A percentile compares a stretch with the other conserved stretches of the same genome.
These are phyloP conservation scores for Xanthoceras sorbifolium DNA, from an alignment of 345 rosid species.

Conservation along the genomic window DNA sequence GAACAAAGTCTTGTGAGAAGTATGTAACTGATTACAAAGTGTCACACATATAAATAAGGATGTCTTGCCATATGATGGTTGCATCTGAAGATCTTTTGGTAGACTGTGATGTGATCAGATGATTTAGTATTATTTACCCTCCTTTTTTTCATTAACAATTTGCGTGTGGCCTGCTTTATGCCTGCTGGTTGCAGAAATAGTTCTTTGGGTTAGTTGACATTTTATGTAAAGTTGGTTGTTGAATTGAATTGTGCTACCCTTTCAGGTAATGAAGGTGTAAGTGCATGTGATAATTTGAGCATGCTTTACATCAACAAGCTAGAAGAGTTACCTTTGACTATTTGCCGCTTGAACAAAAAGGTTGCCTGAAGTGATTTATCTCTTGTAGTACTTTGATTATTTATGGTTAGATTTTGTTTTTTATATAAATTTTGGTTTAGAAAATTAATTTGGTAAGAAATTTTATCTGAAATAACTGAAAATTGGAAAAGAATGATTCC, in stretches of 20 bases:
- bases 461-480: background rate
- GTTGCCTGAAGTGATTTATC: slow-evolving; percentile 31
- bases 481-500: background rate
- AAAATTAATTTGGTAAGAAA: background rate
- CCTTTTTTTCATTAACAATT: background rate
- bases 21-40: background rate
- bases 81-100: background rate
- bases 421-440: background rate
- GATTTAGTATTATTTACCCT: background rate
- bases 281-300: slow-evolving; percentile 33
- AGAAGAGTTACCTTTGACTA: slow-evolving; percentile 58
- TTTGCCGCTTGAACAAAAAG: slow-evolving; percentile 63
- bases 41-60: background rate
- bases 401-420: background rate
- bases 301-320: slow-evolving; percentile 39
- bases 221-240: slow-evolving; percentile 5
- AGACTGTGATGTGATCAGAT: background rate
- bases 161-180: background rate
- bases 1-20: background rate
- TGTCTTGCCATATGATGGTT: background rate
- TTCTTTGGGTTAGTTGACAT: background rate
- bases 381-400: background rate
- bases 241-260: slow-evolving; percentile 16
- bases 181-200: background rate
- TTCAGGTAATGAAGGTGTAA: slow-evolving; percentile 37